Conservation (phyloP, 2,329 filamentous ascomycete genomes). For the Nigrospora oryzae region DNA sequence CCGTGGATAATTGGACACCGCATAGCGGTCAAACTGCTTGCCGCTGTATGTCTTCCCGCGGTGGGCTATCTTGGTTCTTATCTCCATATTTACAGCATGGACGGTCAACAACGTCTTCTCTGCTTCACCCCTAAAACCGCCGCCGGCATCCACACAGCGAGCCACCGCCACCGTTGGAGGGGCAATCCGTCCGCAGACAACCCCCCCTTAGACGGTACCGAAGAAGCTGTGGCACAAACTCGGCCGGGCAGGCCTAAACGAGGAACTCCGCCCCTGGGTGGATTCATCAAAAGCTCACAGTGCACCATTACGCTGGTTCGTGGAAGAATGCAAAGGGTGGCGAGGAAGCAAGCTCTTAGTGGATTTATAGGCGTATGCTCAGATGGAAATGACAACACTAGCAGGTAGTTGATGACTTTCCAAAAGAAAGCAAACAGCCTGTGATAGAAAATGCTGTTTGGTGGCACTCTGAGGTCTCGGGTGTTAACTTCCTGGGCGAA, state of each 20-base stretch:
- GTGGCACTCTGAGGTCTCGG: too few species aligned
- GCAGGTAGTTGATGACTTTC: too few species aligned
- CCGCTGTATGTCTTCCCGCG: background rate
- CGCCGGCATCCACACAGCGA: background rate
- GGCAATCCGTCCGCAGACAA: too few species aligned
- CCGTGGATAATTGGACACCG: background rate
- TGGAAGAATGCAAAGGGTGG: slow-evolving; percentile 3
- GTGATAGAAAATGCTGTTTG: too few species aligned
- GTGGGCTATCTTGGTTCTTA: background rate
- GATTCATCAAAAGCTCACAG: slow-evolving; percentile 5
- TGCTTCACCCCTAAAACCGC: background rate
- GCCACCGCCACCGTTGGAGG: too few species aligned
- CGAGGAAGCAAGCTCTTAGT: background rate
- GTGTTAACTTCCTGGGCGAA: too few species aligned
- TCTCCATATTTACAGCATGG: background rate
- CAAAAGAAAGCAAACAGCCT: too few species aligned
- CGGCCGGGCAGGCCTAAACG: background rate
- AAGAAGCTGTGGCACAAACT: slow-evolving; percentile 4
- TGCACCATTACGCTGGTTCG: slow-evolving; percentile 4
- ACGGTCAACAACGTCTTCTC: background rate
- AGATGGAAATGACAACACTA: too few species aligned
- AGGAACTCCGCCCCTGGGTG: slow-evolving; percentile 1
- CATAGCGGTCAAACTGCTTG: background rate
- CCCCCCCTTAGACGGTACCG: background rate
- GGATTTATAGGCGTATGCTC: too few species aligned